Evolutionary conservation across 2,329 filamentous ascomycete species (phyloP).

Genomic region (Penicillium griseofulvum): DNA sequence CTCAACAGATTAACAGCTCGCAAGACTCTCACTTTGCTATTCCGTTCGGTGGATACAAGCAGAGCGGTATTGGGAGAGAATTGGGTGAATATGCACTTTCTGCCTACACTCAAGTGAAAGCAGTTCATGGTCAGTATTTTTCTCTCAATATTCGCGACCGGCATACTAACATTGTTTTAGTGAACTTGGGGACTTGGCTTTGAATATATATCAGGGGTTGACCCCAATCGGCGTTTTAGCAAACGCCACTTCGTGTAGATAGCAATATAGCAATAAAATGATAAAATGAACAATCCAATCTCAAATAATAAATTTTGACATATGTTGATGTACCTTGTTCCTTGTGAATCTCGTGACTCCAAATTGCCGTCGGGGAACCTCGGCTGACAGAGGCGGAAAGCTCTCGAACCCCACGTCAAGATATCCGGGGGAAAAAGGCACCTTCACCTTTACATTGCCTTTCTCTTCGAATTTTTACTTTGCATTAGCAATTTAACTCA

Average conservation of each 20-base stretch:
- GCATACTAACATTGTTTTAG: not conserved
- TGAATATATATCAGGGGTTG: not conserved
- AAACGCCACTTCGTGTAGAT: not conserved
- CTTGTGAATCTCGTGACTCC: not conserved
- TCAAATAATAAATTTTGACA: not conserved
- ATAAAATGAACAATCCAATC: not conserved
- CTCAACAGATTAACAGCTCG: slow-evolving; percentile 21
- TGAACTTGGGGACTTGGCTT: slow-evolving; percentile 1
- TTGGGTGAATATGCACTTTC: slow-evolving; percentile 53
- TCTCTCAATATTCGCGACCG: not conserved
- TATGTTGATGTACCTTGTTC: not conserved
- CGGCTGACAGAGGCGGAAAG: slow-evolving; percentile 23
- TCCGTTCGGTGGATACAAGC: slow-evolving; percentile 48
- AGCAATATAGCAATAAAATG: not conserved
- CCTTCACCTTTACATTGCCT: slow-evolving; percentile 1
- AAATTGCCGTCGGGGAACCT: slow-evolving; percentile 20
- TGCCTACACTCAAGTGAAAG: slow-evolving; percentile 39
- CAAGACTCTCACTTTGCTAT: slow-evolving; percentile 12
- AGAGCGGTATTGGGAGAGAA: slow-evolving; percentile 54
- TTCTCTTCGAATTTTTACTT: not conserved
- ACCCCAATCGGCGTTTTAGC: not conserved
- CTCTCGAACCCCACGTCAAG: slow-evolving; percentile 23
- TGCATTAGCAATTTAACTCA: not conserved
- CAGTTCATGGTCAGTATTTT: slow-evolving; percentile 17
- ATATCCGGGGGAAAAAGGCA: slow-evolving; percentile 10